A percentile compares a stretch with the other conserved stretches of the same genome.
Evolutionary conservation across 2,329 filamentous ascomycete species (phyloP).

Genomic region (Monosporascus cannonballus): DNA sequence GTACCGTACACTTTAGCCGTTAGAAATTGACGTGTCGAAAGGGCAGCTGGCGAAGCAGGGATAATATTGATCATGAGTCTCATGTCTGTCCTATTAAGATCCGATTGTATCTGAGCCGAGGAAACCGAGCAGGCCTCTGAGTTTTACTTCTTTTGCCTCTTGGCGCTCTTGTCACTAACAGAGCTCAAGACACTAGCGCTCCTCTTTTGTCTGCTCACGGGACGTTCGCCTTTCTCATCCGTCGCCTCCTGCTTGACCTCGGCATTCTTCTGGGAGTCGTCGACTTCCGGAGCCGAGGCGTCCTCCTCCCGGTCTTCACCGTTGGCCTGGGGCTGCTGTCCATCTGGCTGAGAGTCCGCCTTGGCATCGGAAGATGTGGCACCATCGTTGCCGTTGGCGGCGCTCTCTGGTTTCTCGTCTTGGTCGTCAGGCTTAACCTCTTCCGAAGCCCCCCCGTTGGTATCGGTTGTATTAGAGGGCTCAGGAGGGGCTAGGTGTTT

Average conservation of each 20-base stretch:
- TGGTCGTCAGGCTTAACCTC: constrained; percentile 6
- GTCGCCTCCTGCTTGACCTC: constrained; percentile 22
- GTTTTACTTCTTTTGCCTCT: constrained; percentile 49
- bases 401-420: constrained; percentile 2
- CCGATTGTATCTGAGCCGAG: no score
- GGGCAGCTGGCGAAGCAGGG: no score
- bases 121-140: no score
- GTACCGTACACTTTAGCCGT: no score
- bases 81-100: no score
- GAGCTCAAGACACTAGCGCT: constrained; percentile 77
- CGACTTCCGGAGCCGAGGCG: background rate
- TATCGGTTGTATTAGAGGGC: constrained; percentile 3
- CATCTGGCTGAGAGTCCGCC: background rate
- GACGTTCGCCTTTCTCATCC: constrained; percentile 27
- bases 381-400: background rate
- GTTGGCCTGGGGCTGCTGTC: background rate
- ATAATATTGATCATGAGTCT: no score
- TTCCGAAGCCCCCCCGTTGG: constrained; percentile 8
- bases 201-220: constrained; percentile 57
- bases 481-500: constrained; percentile 25
- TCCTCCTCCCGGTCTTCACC: constrained; percentile 1
- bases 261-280: background rate
- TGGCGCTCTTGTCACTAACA: constrained; percentile 57
- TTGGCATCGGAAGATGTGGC: background rate
- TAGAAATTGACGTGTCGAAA: no score